Percentiles rank a stretch among this genome's conserved stretches.
phyloP scores from a whole-genome alignment of 2,329 filamentous ascomycete species.

The Sporothrix globosa region DNA sequence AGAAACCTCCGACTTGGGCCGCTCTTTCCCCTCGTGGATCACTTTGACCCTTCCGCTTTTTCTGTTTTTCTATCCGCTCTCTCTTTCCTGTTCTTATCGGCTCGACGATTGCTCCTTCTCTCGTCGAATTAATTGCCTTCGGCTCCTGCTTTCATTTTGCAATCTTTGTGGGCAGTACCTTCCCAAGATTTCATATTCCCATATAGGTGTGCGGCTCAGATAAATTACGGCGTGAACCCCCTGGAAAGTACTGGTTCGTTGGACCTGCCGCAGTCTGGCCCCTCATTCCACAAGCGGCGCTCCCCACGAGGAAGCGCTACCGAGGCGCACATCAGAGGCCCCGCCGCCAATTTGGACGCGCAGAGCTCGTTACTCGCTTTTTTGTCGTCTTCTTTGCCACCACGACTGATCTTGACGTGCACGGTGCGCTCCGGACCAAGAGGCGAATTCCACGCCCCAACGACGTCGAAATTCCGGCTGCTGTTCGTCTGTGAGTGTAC shows the following conservation, averaged over 20 bases:
- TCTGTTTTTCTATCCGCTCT: background rate
- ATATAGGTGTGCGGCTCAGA: background rate
- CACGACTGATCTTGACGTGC: background rate
- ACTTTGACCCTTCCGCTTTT: background rate
- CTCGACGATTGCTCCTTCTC: background rate
- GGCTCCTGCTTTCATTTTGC: background rate
- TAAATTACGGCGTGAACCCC: background rate
- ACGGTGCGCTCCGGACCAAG: background rate
- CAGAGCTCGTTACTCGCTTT: background rate
- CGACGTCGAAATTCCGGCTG: background rate
- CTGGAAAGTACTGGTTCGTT: background rate
- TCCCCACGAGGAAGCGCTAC: background rate
- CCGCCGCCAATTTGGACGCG: slow-evolving; percentile 12
- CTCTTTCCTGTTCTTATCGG: background rate
- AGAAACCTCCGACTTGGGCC: background rate
- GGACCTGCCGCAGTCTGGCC: too few species aligned
- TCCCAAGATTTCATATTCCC: background rate
- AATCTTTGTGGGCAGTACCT: background rate
- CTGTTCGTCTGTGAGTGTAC: background rate
- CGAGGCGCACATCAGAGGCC: background rate
- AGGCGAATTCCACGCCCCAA: background rate
- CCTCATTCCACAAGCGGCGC: background rate
- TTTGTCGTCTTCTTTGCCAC: background rate
- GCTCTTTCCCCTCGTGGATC: background rate
- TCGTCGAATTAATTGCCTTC: background rate